phyloP scores from a whole-genome alignment of 331 rosid species.

The Quercus lobata region DNA sequence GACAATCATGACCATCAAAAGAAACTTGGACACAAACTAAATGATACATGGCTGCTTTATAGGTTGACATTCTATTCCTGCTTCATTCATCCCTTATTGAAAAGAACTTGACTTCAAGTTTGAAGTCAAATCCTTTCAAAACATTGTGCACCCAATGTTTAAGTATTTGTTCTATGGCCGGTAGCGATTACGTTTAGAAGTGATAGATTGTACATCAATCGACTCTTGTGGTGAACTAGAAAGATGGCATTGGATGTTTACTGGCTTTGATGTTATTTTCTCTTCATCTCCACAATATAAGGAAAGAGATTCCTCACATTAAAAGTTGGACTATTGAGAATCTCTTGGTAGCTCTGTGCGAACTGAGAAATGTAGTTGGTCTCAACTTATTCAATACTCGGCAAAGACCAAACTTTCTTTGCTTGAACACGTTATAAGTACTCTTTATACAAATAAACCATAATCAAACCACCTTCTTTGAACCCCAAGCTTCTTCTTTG shows the following conservation, averaged over 20 bases:
- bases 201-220: background rate
- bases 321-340: too few species aligned
- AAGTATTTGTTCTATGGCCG: background rate
- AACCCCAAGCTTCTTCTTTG: background rate
- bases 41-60: too few species aligned
- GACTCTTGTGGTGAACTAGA: background rate
- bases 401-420: background rate
- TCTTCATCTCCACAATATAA: too few species aligned
- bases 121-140: background rate
- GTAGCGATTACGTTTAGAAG: background rate
- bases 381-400: background rate
- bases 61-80: background rate
- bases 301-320: too few species aligned
- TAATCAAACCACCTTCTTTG: background rate
- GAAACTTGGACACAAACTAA: too few species aligned
- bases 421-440: too few species aligned
- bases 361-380: too few species aligned
- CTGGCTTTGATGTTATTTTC: too few species aligned
- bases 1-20: too few species aligned
- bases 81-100: background rate
- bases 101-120: background rate
- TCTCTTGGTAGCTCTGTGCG: too few species aligned
- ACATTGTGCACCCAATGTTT: background rate
- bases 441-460: too few species aligned
- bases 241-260: background rate